Base-by-base conservation (phyloP, 192 early-diverging fungal genomes). In the Entomortierella parvispora region DNA sequence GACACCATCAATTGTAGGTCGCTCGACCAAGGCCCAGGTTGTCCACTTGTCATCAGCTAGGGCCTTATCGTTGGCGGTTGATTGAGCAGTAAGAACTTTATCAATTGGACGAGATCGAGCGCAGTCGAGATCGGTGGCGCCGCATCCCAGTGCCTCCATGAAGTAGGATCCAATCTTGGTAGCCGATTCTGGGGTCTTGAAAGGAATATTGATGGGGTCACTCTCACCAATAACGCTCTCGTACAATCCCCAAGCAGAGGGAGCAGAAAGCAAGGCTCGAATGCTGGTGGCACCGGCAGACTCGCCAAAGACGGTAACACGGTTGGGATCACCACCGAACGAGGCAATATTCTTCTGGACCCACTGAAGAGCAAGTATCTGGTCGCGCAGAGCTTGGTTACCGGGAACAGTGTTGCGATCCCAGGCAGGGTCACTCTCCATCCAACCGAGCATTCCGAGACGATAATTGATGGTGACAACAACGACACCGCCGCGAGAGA, bases 261-360 rank as follows among this genome's bases (percentile, higher is more conserved):
- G 75, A 10, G 69, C 71, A 53, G 77, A 62, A 20, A 81, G 58
- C 8, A 79, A 23, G n/a, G 69, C 63, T 65, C 80, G 64, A 53
- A 68, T 62, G n/a, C 48, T 69, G 26, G 42, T 77, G 2, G 62
- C 86, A 11, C 87, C 87, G 26, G 82, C 69, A 22, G 68, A 76
- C 61, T 88, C 69, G 23, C 87, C 87, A 68, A 79, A 84, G 52
- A 83, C 52, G 2, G 80, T 86, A 8, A 88, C 70, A 12, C 60
- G 71, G 20, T 46, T 59, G 2, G 86, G 85, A 57, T 89, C 81
- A 44, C 87, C 87, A 18, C 87, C 87, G 58, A 89, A 89, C 20
- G 29, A 54, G 2, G 29, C 49, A 62, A 89, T 85, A 54, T 89
- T 82, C 45, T 87, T 52, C 37, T 83, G 37, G 10, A 89, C 80